Evolutionary conservation across 148 eudicot genomes (phyloP).

Genomic region (Rhododendron vialii): DNA sequence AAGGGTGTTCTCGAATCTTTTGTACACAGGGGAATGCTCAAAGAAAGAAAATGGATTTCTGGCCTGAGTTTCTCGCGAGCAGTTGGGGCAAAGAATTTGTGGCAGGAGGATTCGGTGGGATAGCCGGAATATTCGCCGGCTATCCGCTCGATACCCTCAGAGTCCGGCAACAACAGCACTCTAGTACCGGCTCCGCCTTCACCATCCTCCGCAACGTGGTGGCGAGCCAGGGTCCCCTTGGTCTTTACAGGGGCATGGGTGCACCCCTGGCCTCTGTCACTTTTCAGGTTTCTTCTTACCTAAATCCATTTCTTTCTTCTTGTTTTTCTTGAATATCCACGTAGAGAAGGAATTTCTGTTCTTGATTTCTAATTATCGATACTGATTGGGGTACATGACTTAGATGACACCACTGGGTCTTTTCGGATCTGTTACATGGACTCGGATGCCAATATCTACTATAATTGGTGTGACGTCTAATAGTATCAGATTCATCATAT

Average conservation of each 20-base stretch:
- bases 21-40: not conserved
- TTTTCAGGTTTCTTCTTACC: conserved; percentile 54
- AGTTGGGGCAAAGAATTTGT: conserved; percentile 94
- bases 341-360: not conserved
- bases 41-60: conserved; percentile 61
- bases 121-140: conserved; percentile 81
- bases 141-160: conserved; percentile 83
- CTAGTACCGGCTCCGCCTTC: conserved; percentile 49
- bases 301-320: not conserved
- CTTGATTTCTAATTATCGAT: not conserved
- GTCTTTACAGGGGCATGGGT: conserved; percentile 71
- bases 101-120: conserved; percentile 89
- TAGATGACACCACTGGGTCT: not conserved
- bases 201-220: conserved; percentile 48
- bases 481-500: not conserved
- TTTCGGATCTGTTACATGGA: not conserved
- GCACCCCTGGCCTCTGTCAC: conserved; percentile 91
- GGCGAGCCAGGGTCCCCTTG: conserved; percentile 43
- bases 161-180: conserved; percentile 66
- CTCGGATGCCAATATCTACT: not conserved
- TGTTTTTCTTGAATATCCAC: not conserved
- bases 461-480: not conserved
- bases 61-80: conserved; percentile 89
- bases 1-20: not conserved
- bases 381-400: too few species aligned